Evolutionary conservation across 192 early-diverging fungal species (phyloP).

Genomic region (Coemansia erecta): DNA sequence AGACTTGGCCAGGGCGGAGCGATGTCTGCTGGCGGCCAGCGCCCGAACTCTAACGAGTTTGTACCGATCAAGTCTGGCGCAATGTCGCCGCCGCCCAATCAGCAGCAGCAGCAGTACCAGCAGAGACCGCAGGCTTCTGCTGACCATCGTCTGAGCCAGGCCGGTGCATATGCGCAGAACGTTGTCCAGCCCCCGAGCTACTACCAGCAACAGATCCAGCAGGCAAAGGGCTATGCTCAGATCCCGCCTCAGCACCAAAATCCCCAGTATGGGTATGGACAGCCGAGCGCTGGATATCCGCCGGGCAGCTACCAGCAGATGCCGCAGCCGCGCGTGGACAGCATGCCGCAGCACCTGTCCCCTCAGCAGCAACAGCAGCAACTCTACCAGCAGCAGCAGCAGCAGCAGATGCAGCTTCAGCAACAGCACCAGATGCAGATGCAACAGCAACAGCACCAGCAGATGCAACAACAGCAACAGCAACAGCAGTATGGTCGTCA

Average conservation of each 20-base stretch:
- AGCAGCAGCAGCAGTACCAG: slow-evolving; percentile 25
- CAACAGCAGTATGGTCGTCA: slow-evolving; percentile 22
- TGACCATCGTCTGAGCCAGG: slow-evolving; percentile 37
- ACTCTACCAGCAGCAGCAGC: slow-evolving; percentile 18
- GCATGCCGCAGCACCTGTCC: slow-evolving; percentile 9
- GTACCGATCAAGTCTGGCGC: slow-evolving; percentile 43
- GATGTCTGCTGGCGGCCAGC: slow-evolving; percentile 27
- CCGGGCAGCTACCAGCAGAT: slow-evolving; percentile 19
- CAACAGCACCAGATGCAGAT: slow-evolving; percentile 21
- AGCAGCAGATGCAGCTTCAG: slow-evolving; percentile 14
- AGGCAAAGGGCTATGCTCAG: slow-evolving; percentile 24
- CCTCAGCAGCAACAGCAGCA: slow-evolving; percentile 28
- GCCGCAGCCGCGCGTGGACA: slow-evolving; percentile 19
- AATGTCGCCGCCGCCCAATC: slow-evolving; percentile 33
- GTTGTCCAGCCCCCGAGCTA: slow-evolving; percentile 49
- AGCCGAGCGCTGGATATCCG: background rate
- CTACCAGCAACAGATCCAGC: slow-evolving; percentile 54
- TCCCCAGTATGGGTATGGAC: slow-evolving; percentile 6
- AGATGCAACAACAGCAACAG: slow-evolving; percentile 11
- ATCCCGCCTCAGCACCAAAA: slow-evolving; percentile 10
- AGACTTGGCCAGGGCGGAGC: slow-evolving; percentile 22
- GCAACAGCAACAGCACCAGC: slow-evolving; percentile 13
- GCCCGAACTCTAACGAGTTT: slow-evolving; percentile 49
- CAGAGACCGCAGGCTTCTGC: slow-evolving; percentile 10
- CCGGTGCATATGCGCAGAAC: slow-evolving; percentile 45